Conservation (phyloP, 176 grass and related monocot genomes). For the Paspalum notatum region DNA sequence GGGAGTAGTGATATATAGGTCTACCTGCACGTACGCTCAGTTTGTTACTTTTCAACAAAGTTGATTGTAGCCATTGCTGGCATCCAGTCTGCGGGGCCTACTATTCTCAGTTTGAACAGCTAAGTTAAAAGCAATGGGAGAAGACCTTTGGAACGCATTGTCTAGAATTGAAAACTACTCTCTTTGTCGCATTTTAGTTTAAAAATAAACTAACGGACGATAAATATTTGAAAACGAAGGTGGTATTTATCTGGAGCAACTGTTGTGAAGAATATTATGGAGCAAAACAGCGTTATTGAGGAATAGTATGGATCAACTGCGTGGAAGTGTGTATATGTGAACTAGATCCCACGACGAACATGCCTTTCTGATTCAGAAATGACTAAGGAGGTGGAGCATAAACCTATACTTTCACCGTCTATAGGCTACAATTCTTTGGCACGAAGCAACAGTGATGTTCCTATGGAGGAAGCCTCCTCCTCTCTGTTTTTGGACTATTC, state of each 20-base stretch:
- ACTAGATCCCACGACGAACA: not conserved
- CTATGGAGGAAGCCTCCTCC: not conserved
- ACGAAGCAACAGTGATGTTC: constrained; percentile 20
- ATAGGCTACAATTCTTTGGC: constrained; percentile 25
- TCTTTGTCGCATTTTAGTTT: too few relatives aligned
- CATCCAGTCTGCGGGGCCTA: too few relatives aligned
- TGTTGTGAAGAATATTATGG: too few relatives aligned
- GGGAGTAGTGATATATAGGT: too few relatives aligned
- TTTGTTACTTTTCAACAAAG: not conserved
- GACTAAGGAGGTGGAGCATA: not conserved
- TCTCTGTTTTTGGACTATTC: constrained; percentile 21
- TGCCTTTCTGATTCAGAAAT: not conserved
- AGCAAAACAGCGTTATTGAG: too few relatives aligned
- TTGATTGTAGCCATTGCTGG: not conserved
- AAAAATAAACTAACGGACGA: too few relatives aligned
- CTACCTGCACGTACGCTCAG: not conserved
- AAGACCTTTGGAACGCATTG: not conserved
- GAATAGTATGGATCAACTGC: not conserved
- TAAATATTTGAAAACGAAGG: too few relatives aligned
- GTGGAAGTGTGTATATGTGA: not conserved
- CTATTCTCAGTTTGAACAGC: not conserved
- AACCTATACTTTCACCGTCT: not conserved
- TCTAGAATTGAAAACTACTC: too few relatives aligned
- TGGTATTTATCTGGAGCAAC: too few relatives aligned
- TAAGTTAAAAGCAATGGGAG: not conserved